Evolutionary conservation across 2,329 filamentous ascomycete species (phyloP), one percentile per base, ranked within the genome.

Genomic region (Nemania sp.): DNA sequence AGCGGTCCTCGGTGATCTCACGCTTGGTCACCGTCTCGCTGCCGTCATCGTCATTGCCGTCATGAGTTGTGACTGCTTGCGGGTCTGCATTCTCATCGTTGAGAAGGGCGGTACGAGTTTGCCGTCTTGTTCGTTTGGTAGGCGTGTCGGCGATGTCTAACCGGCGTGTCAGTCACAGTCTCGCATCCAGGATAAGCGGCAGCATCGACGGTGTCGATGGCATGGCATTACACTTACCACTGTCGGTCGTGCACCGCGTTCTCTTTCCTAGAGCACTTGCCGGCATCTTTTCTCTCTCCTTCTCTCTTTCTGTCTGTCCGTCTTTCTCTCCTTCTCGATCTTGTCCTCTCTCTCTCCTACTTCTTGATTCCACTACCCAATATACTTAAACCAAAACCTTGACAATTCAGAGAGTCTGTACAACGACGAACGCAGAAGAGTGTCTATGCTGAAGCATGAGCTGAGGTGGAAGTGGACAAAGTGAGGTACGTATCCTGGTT

Each of bases 31-130:
- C 17, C 32, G 79, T 77, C 51, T 81, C 78, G 64, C 83, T 75
- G 35, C 80, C 76, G 55, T 73, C 72, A 63, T 77, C 73, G 63
- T 73, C 72, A 63, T 77, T 73, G 63, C 72, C 76, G 70, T 79
- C 72, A 15, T 67, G 66, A 13, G 72, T 63, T 3, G 76, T 73
- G 46, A 62, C 60, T 70, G 74, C 65, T 60, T 85, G 81, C 2
- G 84, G 85, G 58, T 89, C 87, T 63, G 83, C 79, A 66, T 91
- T 90, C 74, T 92, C 89, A 67, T 90, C 85, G 67, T 88, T 87
- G 69, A 84, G 80, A 47, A 72, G 69, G 64, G 71, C 74, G 65
- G 70, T 77, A 64, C 74, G 78, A 59, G 75, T 78, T 43, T 76
- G 73, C 25, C 79, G 77, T 63, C 81, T 78, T 52, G 78, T 74